phyloP scores from a whole-genome alignment of 1,284 basidiomycete species.

The Mycosarcoma mackinlayi region DNA sequence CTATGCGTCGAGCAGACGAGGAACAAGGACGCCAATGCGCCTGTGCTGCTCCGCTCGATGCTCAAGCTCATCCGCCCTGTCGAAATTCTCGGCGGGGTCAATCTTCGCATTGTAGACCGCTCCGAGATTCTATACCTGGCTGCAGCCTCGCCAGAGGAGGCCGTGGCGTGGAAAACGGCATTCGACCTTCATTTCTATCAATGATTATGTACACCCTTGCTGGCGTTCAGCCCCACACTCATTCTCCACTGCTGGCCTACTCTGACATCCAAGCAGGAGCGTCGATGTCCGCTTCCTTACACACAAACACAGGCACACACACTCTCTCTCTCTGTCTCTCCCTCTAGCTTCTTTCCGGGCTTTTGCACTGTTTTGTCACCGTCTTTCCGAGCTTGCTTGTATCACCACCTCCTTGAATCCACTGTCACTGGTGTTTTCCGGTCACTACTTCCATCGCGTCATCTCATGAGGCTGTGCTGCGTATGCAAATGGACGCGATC shows the following conservation, averaged over 20 bases:
- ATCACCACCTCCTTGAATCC: slow-evolving; percentile 20
- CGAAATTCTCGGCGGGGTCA: slow-evolving; percentile 38
- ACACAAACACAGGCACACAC: too few species aligned
- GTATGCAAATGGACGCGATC: neutral
- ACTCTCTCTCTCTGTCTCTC: too few species aligned
- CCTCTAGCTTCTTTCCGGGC: slow-evolving; percentile 1
- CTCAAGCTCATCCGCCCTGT: slow-evolving; percentile 41
- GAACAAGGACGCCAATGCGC: slow-evolving; percentile 18
- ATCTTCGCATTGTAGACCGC: slow-evolving; percentile 55
- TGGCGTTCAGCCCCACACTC: slow-evolving; percentile 1
- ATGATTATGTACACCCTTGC: neutral
- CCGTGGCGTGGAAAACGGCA: slow-evolving; percentile 49
- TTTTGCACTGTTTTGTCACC: slow-evolving; percentile 1
- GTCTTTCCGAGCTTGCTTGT: slow-evolving; percentile 21
- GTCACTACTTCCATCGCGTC: too few species aligned
- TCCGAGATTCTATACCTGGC: slow-evolving; percentile 55
- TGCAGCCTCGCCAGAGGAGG: slow-evolving; percentile 38
- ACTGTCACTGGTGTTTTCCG: neutral
- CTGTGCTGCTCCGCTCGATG: slow-evolving; percentile 29
- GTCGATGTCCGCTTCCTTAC: too few species aligned
- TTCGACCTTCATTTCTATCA: slow-evolving; percentile 54
- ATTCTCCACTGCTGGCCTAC: slow-evolving; percentile 8
- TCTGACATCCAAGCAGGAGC: neutral
- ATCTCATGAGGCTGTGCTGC: too few species aligned
- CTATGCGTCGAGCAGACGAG: slow-evolving; percentile 78